Conservation (phyloP, 164 flowering plant species). For the Platanus orientalis region DNA sequence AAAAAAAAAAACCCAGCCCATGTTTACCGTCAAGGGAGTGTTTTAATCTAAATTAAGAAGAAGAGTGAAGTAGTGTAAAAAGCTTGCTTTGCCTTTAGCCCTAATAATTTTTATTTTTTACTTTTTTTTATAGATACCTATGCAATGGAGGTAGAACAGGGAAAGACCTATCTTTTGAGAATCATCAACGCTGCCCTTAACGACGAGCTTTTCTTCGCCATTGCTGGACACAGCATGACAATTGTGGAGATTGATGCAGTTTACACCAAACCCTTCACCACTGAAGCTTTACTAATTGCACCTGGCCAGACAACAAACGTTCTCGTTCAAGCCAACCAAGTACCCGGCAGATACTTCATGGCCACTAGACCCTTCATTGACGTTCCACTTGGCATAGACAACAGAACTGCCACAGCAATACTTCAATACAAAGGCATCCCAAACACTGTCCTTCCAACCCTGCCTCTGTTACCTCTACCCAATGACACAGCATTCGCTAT, state of each 20-base stretch:
- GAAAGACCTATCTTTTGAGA: slow-evolving; percentile 47
- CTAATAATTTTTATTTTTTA: neutral
- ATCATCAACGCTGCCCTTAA: slow-evolving; percentile 51
- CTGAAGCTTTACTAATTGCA: slow-evolving; percentile 36
- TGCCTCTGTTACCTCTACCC: slow-evolving; percentile 34
- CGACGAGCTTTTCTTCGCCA: slow-evolving; percentile 47
- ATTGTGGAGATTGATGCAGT: slow-evolving; percentile 61
- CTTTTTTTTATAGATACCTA: slow-evolving; percentile 32
- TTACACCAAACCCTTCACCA: slow-evolving; percentile 45
- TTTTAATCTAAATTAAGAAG: neutral
- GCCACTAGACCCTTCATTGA: slow-evolving; percentile 42
- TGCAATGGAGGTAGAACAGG: slow-evolving; percentile 43
- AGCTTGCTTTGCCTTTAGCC: neutral
- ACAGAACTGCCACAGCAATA: slow-evolving; percentile 48
- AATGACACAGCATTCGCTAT: slow-evolving; percentile 35
- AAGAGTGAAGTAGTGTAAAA: neutral
- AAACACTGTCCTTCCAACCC: slow-evolving; percentile 29
- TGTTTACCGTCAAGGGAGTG: no score
- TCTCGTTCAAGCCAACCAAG: slow-evolving; percentile 29
- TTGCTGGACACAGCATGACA: slow-evolving; percentile 50
- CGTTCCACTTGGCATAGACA: slow-evolving; percentile 38
- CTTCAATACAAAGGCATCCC: slow-evolving; percentile 47
- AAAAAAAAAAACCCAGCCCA: no score
- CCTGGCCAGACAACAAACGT: slow-evolving; percentile 62
- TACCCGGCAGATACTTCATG: slow-evolving; percentile 43